Evolutionary conservation across 2,329 filamentous ascomycete species (phyloP), one percentile per base, ranked within the genome.

Genomic region (Achaetomium macrosporum): DNA sequence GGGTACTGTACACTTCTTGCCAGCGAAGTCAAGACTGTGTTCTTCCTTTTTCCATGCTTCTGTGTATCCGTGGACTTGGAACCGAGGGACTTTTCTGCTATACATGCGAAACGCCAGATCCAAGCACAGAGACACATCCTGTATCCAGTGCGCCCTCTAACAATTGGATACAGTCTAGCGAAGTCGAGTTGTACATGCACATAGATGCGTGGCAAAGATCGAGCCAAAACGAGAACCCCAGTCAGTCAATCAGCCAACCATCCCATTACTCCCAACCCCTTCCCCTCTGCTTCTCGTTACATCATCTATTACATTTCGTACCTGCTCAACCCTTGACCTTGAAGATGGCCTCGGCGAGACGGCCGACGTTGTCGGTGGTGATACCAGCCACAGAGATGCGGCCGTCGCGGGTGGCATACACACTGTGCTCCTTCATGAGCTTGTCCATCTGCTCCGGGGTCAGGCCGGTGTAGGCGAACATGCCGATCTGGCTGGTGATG

Each of bases 391-490:
- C 87, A 43, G 86, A 90, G 70, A 93, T 93, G 67, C 88, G 82
- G 64, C 88, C 88, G 68, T 93, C 87, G 78, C 90, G 93, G 73
- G 93, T 97, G 61, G 91, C 92, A 71, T 99, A 99, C 65, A 99
- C 92, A 56, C 90, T 96, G 81, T 93, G 89, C 78, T 97, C 89
- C 78, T 95, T 90, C 62, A 91, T 89, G 58, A 99, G 79, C 66
- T 76, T 77, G 51, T 92, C 87, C 89, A 97, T 96, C 77, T 96
- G 88, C 74, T 92, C 85, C 51, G 91, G 77, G 64, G 79, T 92
- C 66, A 99, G 77, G 57, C 93, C 93, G 48, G 93, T 99, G 81
- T 95, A 99, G 64, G 93, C 92, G 69, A 99, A 99, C 93, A 99
- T 99, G 76, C 93, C 93, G 66, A 99, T 99, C 82, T 95, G 90